Conservation (phyloP, 371 early-diverging fungal genomes). For the Chytridiales sp. region DNA sequence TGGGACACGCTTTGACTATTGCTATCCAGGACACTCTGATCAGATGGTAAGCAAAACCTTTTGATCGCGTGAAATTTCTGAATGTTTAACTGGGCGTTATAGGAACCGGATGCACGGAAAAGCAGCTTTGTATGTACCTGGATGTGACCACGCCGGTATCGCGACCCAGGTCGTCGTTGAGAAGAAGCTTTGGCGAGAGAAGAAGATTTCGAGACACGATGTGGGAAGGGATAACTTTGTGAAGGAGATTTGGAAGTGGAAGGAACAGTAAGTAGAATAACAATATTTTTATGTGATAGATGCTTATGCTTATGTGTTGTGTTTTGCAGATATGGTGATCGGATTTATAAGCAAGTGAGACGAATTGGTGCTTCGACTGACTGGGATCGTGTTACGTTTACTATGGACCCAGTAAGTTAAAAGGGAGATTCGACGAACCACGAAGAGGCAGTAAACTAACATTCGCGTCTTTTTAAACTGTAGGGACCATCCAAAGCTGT, state of each 20-base stretch:
- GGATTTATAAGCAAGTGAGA: slow-evolving; percentile 91
- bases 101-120: slow-evolving; percentile 97
- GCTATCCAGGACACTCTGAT: slow-evolving; percentile 96
- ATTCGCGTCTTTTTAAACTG: neutral
- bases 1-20: slow-evolving; percentile 97
- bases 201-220: slow-evolving; percentile 84
- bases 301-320: neutral
- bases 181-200: slow-evolving; percentile 86
- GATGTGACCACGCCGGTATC: slow-evolving; percentile 99
- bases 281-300: neutral
- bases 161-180: slow-evolving; percentile 99
- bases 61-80: neutral
- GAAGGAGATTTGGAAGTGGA: slow-evolving; percentile 96
- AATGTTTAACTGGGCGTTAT: slow-evolving; percentile 3
- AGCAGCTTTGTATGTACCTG: slow-evolving; percentile 95
- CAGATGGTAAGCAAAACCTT: slow-evolving; percentile 80
- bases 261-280: slow-evolving; percentile 67
- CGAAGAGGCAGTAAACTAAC: neutral
- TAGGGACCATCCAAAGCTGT: slow-evolving; percentile 80
- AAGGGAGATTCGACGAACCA: too few relatives aligned
- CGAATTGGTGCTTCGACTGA: slow-evolving; percentile 95
- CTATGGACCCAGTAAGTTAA: slow-evolving; percentile 80
- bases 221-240: slow-evolving; percentile 94
- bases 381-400: slow-evolving; percentile 93
- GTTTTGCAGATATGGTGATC: slow-evolving; percentile 56